These are phyloP conservation scores for Parathielavia hyrcaniae DNA, from an alignment of 495 filamentous ascomycete species.

Conservation along the genomic window DNA sequence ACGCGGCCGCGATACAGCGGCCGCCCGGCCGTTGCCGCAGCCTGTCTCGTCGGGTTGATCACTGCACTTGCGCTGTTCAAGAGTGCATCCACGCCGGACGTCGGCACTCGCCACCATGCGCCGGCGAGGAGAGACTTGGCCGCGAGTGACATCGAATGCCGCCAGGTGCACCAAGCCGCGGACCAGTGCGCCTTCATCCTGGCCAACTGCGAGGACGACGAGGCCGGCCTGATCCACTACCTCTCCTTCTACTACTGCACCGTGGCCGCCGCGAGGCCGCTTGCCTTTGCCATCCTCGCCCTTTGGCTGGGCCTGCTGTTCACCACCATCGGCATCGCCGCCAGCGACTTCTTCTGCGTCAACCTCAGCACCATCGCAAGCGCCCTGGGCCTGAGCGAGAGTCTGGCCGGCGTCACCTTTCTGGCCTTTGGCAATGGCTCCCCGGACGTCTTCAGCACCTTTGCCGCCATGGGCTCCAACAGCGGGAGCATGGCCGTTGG, in stretches of 20 bases:
- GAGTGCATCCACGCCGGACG: conserved; percentile 10
- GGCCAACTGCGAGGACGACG: conserved; percentile 77
- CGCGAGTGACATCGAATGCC: conserved; percentile 54
- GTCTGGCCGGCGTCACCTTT: conserved; percentile 93
- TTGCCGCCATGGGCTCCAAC: conserved; percentile 94
- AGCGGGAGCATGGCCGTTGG: conserved; percentile 93
- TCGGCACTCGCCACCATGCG: neutral
- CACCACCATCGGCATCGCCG: conserved; percentile 96
- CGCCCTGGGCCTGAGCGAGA: conserved; percentile 89
- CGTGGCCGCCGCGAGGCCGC: conserved; percentile 57
- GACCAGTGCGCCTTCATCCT: conserved; percentile 85
- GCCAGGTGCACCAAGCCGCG: conserved; percentile 63
- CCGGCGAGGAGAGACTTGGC: conserved; percentile 10
- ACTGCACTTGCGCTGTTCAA: conserved; percentile 29
- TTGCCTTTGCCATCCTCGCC: conserved; percentile 71
- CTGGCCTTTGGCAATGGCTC: conserved; percentile 98
- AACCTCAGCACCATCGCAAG: conserved; percentile 88
- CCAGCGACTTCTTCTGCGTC: conserved; percentile 95
- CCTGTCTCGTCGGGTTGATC: conserved; percentile 35
- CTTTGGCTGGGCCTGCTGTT: conserved; percentile 89
- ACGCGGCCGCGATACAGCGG: conserved; percentile 27
- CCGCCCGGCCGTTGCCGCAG: conserved; percentile 36
- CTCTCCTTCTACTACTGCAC: conserved; percentile 88
- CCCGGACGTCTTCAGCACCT: conserved; percentile 97
- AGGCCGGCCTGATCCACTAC: conserved; percentile 85